Evolutionary conservation across 768 basidiomycete species (phyloP).

Genomic region (Lactarius sp.): DNA sequence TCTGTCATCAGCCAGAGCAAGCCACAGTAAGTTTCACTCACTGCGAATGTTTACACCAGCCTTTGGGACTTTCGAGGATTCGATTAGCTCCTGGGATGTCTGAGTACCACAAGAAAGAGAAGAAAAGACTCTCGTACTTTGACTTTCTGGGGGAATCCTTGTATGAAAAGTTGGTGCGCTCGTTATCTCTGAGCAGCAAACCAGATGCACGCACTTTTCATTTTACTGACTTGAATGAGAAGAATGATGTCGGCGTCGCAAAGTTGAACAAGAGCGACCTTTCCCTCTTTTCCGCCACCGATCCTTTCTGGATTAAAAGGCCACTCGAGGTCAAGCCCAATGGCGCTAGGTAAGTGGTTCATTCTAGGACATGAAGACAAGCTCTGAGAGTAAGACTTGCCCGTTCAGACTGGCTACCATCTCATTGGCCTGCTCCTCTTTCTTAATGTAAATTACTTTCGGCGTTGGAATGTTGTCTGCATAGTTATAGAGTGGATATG

Average conservation of each 20-base stretch:
- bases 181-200: background rate
- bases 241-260: conserved; percentile 41
- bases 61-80: conserved; percentile 39
- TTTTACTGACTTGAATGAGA: conserved; percentile 44
- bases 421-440: conserved; percentile 41
- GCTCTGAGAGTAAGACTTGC: conserved; percentile 27
- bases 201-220: conserved; percentile 37
- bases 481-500: conserved; percentile 38
- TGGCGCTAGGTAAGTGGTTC: conserved; percentile 33
- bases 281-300: conserved; percentile 29
- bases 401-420: conserved; percentile 37
- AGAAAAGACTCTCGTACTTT: conserved; percentile 30
- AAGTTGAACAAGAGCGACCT: conserved; percentile 44
- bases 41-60: conserved; percentile 47
- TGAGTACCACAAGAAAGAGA: background rate
- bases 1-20: background rate
- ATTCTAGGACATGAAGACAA: background rate
- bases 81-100: conserved; percentile 40
- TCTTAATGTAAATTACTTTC: conserved; percentile 37
- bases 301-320: conserved; percentile 34
- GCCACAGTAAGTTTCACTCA: conserved; percentile 28
- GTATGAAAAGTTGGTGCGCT: conserved; percentile 1
- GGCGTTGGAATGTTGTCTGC: conserved; percentile 34
- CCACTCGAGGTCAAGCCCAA: conserved; percentile 54
- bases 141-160: conserved; percentile 43